phyloP scores from a whole-genome alignment of 257 asterid genomes.

The Solanum ossicruentum region DNA sequence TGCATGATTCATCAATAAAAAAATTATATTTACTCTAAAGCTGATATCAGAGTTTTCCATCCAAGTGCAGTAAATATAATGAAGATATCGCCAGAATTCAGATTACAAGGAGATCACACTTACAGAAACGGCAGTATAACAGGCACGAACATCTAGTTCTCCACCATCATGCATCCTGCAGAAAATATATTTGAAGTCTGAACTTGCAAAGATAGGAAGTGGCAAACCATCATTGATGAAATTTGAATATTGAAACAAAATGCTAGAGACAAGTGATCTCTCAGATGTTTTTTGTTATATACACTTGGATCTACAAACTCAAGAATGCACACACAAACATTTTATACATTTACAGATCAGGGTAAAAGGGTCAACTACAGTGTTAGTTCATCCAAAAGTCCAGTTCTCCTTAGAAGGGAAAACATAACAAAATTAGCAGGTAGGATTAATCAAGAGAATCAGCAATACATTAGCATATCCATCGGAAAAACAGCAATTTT shows the following conservation, averaged over 20 bases:
- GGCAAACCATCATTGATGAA: not conserved
- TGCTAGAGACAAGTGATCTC: not conserved
- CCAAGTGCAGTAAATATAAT: not conserved
- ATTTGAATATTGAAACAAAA: not conserved
- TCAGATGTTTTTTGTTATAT: not conserved
- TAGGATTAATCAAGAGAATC: not conserved
- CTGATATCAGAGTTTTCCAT: not conserved
- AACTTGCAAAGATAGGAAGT: not conserved
- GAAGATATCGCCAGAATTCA: not conserved
- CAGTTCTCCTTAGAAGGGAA: not conserved
- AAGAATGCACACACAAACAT: not conserved
- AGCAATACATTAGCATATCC: not conserved
- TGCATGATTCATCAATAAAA: not conserved
- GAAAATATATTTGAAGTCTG: not conserved
- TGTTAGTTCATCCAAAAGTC: not conserved
- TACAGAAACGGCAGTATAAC: slow-evolving; percentile 96
- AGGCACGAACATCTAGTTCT: slow-evolving; percentile 91
- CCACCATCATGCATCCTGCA: slow-evolving; percentile 98
- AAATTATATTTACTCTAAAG: not conserved
- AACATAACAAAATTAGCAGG: not conserved
- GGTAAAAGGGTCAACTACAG: not conserved
- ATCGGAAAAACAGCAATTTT: not conserved
- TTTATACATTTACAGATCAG: not conserved
- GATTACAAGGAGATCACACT: slow-evolving; percentile 13
- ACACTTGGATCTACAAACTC: not conserved